A percentile compares a stretch with the other conserved stretches of the same genome.
Evolutionary conservation across 179 eudicot genomes (phyloP).

Genomic region (Camellia oleifera): DNA sequence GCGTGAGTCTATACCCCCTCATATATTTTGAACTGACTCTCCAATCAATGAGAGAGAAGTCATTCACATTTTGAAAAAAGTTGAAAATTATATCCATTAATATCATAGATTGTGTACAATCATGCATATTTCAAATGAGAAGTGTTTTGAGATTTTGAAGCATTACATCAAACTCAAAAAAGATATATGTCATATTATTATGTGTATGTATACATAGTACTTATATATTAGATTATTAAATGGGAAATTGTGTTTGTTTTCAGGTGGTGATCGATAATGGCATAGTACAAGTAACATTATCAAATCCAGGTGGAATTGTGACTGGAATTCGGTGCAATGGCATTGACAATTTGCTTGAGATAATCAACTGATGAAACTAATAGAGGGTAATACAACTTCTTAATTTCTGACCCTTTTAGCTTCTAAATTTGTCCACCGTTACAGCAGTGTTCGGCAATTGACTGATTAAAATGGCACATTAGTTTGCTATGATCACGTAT

Average conservation of each 20-base stretch:
- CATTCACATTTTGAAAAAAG: too few species aligned
- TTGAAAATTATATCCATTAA: neutral
- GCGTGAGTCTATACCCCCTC: too few species aligned
- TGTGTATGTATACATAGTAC: neutral
- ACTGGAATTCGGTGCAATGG: slow-evolving; percentile 55
- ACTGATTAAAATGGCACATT: slow-evolving; percentile 17
- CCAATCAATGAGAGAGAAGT: too few species aligned
- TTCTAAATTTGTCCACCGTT: neutral
- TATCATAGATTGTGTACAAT: neutral
- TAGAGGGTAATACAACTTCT: slow-evolving; percentile 58
- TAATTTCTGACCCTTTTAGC: neutral
- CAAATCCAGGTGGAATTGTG: slow-evolving; percentile 64
- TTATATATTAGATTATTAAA: neutral
- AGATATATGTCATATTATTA: neutral
- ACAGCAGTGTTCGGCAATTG: neutral
- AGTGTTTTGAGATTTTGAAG: neutral
- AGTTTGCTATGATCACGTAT: neutral
- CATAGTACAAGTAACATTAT: slow-evolving; percentile 56
- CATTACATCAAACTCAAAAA: neutral
- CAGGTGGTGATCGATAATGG: slow-evolving; percentile 84
- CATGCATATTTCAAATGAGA: neutral
- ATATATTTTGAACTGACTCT: too few species aligned
- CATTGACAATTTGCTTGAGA: slow-evolving; percentile 64
- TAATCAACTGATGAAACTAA: slow-evolving; percentile 37
- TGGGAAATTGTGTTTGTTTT: neutral